These are phyloP conservation scores for Botrytis fragariae DNA, from an alignment of 2,329 filamentous ascomycete genomes.

Conservation along the genomic window DNA sequence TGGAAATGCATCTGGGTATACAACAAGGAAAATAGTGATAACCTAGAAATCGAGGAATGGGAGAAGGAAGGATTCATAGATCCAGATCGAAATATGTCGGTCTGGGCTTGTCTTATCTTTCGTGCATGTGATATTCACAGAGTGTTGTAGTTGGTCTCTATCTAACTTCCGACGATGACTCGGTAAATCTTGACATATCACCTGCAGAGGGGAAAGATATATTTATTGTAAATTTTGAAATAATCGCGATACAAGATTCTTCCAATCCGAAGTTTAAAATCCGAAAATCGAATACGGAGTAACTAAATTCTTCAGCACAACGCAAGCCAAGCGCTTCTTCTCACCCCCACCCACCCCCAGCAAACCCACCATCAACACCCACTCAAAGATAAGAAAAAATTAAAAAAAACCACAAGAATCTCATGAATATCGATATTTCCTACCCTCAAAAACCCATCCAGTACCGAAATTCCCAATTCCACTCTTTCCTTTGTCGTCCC, in stretches of 20 bases:
- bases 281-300: neutral
- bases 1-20: neutral
- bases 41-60: neutral
- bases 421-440: conserved; percentile 3
- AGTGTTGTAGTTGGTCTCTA: neutral
- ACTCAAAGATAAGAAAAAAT: neutral
- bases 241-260: neutral
- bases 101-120: neutral
- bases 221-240: neutral
- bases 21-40: neutral
- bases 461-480: neutral
- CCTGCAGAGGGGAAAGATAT: neutral
- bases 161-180: neutral
- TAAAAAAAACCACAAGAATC: neutral
- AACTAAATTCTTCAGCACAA: neutral
- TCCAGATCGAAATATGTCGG: neutral
- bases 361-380: neutral
- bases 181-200: neutral
- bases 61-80: neutral
- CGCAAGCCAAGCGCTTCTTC: neutral
- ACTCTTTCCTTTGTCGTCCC: neutral
- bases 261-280: neutral
- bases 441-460: neutral
- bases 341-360: neutral
- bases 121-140: neutral